These are phyloP conservation scores for Lathyrus tuberosus DNA, from an alignment of 306 rosid genomes.

Conservation along the genomic window DNA sequence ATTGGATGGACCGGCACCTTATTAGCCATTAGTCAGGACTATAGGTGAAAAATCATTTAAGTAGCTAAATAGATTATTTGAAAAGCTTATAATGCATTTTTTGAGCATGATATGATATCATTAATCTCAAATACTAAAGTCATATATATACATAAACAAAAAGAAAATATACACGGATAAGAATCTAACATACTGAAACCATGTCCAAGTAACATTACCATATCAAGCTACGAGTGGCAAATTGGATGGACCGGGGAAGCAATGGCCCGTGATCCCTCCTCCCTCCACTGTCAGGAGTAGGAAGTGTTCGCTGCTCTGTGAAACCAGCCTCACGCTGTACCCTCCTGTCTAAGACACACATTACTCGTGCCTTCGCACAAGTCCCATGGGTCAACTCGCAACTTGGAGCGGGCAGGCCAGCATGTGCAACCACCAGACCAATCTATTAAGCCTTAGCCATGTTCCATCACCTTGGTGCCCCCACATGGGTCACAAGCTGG, in stretches of 20 bases:
- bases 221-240: too few species aligned
- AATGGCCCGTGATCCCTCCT: too few species aligned
- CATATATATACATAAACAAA: too few species aligned
- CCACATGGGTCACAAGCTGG: not conserved
- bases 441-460: not conserved
- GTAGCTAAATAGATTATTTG: too few species aligned
- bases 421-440: not conserved
- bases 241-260: too few species aligned
- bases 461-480: not conserved
- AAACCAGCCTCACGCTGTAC: not conserved
- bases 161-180: too few species aligned
- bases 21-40: too few species aligned
- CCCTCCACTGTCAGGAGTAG: too few species aligned
- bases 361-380: not conserved
- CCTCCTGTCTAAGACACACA: not conserved
- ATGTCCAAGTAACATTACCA: too few species aligned
- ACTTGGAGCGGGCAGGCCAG: not conserved
- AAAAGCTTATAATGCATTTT: too few species aligned
- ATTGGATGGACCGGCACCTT: not conserved
- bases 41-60: too few species aligned
- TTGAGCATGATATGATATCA: not conserved
- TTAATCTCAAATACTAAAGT: not conserved
- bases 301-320: not conserved
- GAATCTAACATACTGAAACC: too few species aligned
- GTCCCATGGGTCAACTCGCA: not conserved